Evolutionary conservation across 192 early-diverging fungal genomes (phyloP), one percentile per base, ranked within the genome.

Genomic region (Umbelopsis sp.): DNA sequence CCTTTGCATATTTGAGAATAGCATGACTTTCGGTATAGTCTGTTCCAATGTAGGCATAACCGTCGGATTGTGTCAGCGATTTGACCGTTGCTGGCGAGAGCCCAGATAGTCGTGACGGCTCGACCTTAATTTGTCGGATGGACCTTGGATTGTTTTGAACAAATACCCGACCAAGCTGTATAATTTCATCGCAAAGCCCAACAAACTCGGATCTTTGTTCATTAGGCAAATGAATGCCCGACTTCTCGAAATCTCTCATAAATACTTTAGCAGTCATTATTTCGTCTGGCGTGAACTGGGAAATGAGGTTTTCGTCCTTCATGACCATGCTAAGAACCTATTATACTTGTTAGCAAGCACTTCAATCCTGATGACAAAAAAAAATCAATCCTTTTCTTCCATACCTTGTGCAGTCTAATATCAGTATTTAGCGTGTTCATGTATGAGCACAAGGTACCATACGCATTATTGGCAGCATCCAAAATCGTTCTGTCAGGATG

Each of bases 371-470:
- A 54, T 25, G 12, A 25, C 20, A 20, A 71, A 52, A 65, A 65
- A 49, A 21, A 71, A 70, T 24, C 4, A 44, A 66, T 14, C 12
- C 22, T 51, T 66, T 11, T 5, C 38, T 11, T 11, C 7, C 38
- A 41, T 81, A 92, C 92, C 76, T 87, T 47, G 71, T 96, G 96
- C 21, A 99, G 80, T 20, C 88, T 82, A 32, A 87, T 91, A 74
- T 99, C 90, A 0, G 95, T 99, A 78, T 99, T 99, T 21, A 99
- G 86, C 44, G 88, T 90, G 70, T 95, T 96, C 89, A 99, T 92
- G 73, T 91, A 94, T 8, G 88, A 88, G 29, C 90, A 93, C 69
- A 98, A 77, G 26, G 85, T 76, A 32, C 84, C 79, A 72, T 94
- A 95, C 1, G 90, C 93, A 3, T 85, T 74, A 73, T 95, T 91